Percentiles rank a stretch among this genome's conserved stretches.
phyloP scores from a whole-genome alignment of 139 green algal genomes.

The Micromonas commoda region DNA sequence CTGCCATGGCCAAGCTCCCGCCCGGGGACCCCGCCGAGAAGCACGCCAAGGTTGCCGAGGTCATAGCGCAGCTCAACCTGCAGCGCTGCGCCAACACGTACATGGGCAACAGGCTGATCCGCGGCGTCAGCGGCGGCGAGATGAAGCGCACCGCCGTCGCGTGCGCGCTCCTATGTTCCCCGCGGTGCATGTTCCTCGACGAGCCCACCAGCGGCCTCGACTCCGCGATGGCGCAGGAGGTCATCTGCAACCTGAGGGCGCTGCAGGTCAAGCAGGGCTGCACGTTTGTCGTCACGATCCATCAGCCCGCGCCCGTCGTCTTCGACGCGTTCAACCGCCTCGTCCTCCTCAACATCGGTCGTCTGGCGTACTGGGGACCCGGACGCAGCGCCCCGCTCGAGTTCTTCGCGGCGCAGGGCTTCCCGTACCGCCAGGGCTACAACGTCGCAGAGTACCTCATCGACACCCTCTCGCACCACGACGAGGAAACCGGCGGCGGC shows the following conservation, averaged over 20 bases:
- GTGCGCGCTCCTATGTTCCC: conserved; percentile 89
- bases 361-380: conserved; percentile 35
- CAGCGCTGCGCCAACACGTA: conserved; percentile 76
- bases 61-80: conserved; percentile 44
- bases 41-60: conserved; percentile 14
- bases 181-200: conserved; percentile 66
- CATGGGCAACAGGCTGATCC: conserved; percentile 72
- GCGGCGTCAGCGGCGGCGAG: conserved; percentile 86
- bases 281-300: conserved; percentile 67
- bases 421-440: conserved; percentile 6
- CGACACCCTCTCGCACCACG: background rate
- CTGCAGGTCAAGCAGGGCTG: conserved; percentile 34
- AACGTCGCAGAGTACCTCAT: conserved; percentile 17
- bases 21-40: background rate
- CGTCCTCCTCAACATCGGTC: conserved; percentile 42
- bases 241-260: conserved; percentile 33
- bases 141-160: conserved; percentile 83
- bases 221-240: conserved; percentile 75
- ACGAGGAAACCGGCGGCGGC: background rate
- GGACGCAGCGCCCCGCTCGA: background rate
- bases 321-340: conserved; percentile 60
- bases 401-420: background rate
- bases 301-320: conserved; percentile 64
- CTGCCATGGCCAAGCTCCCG: conserved; percentile 8
- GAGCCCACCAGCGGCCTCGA: conserved; percentile 81